phyloP scores from a whole-genome alignment of 1,284 basidiomycete species.

The Rhodotorula sp. region DNA sequence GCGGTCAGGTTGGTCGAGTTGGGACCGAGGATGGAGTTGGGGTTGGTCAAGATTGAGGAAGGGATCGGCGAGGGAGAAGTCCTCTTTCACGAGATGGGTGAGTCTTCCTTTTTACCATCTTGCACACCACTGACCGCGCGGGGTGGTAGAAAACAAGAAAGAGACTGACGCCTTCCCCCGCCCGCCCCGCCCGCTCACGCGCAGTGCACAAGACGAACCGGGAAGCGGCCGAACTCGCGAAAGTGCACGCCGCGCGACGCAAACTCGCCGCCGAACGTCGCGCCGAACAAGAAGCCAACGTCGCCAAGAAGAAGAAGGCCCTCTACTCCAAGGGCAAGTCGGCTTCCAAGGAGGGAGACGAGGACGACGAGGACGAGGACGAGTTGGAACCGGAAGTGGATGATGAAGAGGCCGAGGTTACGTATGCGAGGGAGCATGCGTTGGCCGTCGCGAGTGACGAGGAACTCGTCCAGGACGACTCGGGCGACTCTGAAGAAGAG shows the following conservation, averaged over 20 bases:
- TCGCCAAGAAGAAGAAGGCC: conserved; percentile 73
- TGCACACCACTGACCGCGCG: too few relatives aligned
- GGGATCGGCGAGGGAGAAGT: conserved; percentile 61
- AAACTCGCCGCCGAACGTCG: conserved; percentile 70
- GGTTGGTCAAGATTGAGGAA: conserved; percentile 85
- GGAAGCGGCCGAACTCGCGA: conserved; percentile 64
- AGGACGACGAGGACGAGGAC: conserved; percentile 49
- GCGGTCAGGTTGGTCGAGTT: conserved; percentile 91
- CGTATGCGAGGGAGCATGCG: conserved; percentile 20
- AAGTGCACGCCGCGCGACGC: conserved; percentile 70
- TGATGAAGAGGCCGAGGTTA: conserved; percentile 53
- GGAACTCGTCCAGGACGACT: conserved; percentile 41
- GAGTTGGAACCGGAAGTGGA: conserved; percentile 56
- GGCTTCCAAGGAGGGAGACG: conserved; percentile 48
- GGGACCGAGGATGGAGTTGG: conserved; percentile 90
- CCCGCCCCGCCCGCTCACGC: too few relatives aligned
- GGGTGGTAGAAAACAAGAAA: too few relatives aligned
- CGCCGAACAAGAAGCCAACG: conserved; percentile 84
- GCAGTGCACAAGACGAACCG: conserved; percentile 46
- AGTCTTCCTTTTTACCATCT: too few relatives aligned
- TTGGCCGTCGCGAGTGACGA: conserved; percentile 43
- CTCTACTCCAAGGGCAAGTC: conserved; percentile 50
- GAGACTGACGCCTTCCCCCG: not conserved
- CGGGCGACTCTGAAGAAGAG: conserved; percentile 24
- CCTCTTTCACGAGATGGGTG: conserved; percentile 70